Percentiles rank a stretch among this genome's conserved stretches.
phyloP scores from a whole-genome alignment of 2,329 filamentous ascomycete genomes.

The Fusarium sp. region DNA sequence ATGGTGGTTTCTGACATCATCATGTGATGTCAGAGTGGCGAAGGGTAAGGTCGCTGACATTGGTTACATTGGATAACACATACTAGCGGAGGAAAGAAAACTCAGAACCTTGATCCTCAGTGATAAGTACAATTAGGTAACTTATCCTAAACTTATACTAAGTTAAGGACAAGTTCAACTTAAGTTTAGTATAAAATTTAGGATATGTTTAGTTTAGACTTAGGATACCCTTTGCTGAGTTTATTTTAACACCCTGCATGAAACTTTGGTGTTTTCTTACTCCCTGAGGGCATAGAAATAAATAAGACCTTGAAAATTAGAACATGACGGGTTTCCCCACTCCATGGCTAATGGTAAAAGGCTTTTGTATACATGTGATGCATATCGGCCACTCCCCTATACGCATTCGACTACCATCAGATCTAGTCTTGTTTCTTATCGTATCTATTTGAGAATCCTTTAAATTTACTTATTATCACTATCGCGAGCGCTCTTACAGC shows the following conservation, averaged over 20 bases:
- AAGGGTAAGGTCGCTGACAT: not conserved
- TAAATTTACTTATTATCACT: not conserved
- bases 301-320: not conserved
- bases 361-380: not conserved
- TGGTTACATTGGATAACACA: too few species aligned
- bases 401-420: too few species aligned
- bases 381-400: fast-evolving
- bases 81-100: not conserved
- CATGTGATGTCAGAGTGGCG: not conserved
- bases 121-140: not conserved
- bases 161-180: too few species aligned
- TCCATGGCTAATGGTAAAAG: not conserved
- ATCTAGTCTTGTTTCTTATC: not conserved
- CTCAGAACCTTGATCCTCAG: not conserved
- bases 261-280: not conserved
- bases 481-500: fast-evolving
- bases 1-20: not conserved
- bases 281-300: not conserved
- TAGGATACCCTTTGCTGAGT: not conserved
- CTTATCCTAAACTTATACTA: too few species aligned
- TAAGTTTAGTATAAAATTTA: not conserved
- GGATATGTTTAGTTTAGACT: not conserved
- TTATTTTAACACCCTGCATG: not conserved
- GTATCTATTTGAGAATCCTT: fast-evolving
- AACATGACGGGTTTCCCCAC: not conserved